A percentile compares a stretch with the other conserved stretches of the same genome.
Conservation (phyloP, 108 stramenopile genomes). For the Cylindrotheca fusiformis region DNA sequence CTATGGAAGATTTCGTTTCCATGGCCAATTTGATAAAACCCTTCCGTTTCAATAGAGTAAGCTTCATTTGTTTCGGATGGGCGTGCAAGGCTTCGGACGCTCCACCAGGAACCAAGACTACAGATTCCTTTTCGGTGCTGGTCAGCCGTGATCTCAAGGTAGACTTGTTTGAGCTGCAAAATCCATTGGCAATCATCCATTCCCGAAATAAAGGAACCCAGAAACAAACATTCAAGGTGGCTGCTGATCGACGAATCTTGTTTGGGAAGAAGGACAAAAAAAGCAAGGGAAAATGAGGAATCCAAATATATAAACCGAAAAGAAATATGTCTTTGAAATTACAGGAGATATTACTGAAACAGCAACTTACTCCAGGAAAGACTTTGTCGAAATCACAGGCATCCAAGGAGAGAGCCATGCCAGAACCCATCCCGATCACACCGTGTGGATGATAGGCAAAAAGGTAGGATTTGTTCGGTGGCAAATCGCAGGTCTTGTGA, state of each 20-base stretch:
- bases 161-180: slow-evolving; percentile 15
- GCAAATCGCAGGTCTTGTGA: background rate
- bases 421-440: slow-evolving; percentile 38
- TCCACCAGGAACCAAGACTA: slow-evolving; percentile 58
- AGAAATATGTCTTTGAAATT: background rate
- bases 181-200: slow-evolving; percentile 34
- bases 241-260: slow-evolving; percentile 18
- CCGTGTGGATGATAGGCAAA: slow-evolving; percentile 66
- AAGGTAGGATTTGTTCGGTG: slow-evolving; percentile 18
- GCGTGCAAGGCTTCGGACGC: slow-evolving; percentile 42
- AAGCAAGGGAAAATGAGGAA: slow-evolving; percentile 13
- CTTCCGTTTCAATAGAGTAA: slow-evolving; percentile 60
- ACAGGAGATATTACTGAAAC: background rate
- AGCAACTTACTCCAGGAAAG: slow-evolving; percentile 4
- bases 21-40: slow-evolving; percentile 80
- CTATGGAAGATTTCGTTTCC: slow-evolving; percentile 50
- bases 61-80: slow-evolving; percentile 16
- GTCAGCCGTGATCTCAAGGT: slow-evolving; percentile 14
- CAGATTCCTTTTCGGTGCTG: slow-evolving; percentile 10
- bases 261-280: no score
- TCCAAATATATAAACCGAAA: background rate
- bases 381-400: slow-evolving; percentile 1
- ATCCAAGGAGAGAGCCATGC: slow-evolving; percentile 20
- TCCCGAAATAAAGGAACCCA: slow-evolving; percentile 45
- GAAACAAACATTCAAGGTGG: slow-evolving; percentile 37